A percentile compares a stretch with the other conserved stretches of the same genome.
phyloP scores from a whole-genome alignment of 306 rosid genomes.

The Quercus wislizeni region DNA sequence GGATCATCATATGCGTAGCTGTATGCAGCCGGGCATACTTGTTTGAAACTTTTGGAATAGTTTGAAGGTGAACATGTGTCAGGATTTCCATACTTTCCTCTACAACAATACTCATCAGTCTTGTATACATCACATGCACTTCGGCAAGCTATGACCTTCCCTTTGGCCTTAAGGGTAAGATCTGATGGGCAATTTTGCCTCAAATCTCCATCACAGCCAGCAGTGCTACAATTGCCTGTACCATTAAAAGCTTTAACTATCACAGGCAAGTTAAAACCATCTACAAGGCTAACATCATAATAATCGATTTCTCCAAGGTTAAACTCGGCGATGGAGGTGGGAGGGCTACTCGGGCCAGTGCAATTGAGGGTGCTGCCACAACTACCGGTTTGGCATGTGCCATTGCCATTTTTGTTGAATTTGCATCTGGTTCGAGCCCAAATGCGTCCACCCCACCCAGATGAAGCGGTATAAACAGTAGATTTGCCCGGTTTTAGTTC shows the following conservation, averaged over 20 bases:
- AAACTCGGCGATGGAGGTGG: conserved; percentile 51
- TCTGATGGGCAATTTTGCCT: conserved; percentile 51
- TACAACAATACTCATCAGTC: conserved; percentile 56
- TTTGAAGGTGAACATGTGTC: conserved; percentile 45
- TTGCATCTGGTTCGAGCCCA: conserved; percentile 65
- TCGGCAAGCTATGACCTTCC: conserved; percentile 45
- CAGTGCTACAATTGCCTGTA: conserved; percentile 53
- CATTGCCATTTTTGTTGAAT: conserved; percentile 50
- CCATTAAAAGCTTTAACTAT: conserved; percentile 48
- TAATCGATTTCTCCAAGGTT: conserved; percentile 45
- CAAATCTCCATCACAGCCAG: conserved; percentile 59
- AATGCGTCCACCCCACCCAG: conserved; percentile 54
- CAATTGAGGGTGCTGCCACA: conserved; percentile 52
- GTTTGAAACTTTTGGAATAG: conserved; percentile 54
- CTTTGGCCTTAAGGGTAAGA: conserved; percentile 29
- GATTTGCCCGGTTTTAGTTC: conserved; percentile 44
- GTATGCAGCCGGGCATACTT: conserved; percentile 52
- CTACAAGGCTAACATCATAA: conserved; percentile 63
- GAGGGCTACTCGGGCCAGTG: conserved; percentile 47
- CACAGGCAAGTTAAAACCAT: conserved; percentile 68
- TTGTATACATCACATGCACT: conserved; percentile 54
- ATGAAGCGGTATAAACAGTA: conserved; percentile 37
- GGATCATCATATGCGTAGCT: conserved; percentile 57
- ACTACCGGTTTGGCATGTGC: conserved; percentile 55
- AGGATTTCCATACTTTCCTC: conserved; percentile 46